Evolutionary conservation across 2,329 filamentous ascomycete genomes (phyloP), one percentile per base, ranked within the genome.

Genomic region (Colletotrichum limetticola): DNA sequence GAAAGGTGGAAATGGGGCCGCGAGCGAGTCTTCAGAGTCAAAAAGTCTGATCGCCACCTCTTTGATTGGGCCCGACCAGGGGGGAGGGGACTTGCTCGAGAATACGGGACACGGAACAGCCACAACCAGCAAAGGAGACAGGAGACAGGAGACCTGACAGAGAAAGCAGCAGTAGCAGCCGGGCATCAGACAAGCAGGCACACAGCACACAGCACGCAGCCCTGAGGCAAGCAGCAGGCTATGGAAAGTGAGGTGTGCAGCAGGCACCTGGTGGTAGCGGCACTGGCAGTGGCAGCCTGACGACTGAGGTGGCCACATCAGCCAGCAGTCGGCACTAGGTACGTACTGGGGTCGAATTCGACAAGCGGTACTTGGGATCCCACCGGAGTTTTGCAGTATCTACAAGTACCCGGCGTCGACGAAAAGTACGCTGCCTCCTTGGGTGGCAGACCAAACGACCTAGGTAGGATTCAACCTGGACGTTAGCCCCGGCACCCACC

Each of bases 31-130:
- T 62, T 74, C 71, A 74, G 65, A 73, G 68, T 79, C 78, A 80
- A 73, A 72, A 81, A 80, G 80, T 81, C 79, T 80, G 80, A 82
- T 81, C 78, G 80, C 76, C 76, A 73, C 75, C 32, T 26, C 57
- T 67, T 68, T 83, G 79, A 83, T 84, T 83, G 82, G 84, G 75
- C 69, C 35, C 71, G 66, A 71, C 32, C 35, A 66, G 66, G 71
- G 56, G 53, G 46, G 37, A 19, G 7, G 3, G 55, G 63, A 55
- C 57, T 71, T 61, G 61, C 66, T 62, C 62, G 60, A 52, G 64
- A 62, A 63, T 59, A 68, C 61, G 64, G 68, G 52, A 57, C 52
- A 65, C 62, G 52, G 57, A 28, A 59, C 59, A 52, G 37, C 52
- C 55, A 37, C 58, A 49, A 68, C 14, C 65, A 49, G 46, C 66